phyloP scores from a whole-genome alignment of 2,329 filamentous ascomycete species.

The Fusarium sp. region DNA sequence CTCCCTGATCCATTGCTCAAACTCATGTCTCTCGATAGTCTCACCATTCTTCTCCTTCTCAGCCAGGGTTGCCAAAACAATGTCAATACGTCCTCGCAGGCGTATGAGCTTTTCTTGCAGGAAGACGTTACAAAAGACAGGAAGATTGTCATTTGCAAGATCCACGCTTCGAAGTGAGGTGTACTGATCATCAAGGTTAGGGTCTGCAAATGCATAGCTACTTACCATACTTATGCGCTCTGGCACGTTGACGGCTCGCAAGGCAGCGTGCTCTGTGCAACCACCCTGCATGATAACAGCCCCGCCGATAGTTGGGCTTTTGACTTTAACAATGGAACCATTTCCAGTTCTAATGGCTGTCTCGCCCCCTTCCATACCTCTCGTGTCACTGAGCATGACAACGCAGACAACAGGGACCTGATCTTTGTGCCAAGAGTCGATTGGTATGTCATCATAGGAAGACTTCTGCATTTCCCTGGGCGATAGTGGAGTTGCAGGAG shows the following conservation, averaged over 20 bases:
- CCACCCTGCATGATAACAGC: slow-evolving; percentile 21
- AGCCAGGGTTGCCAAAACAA: neutral
- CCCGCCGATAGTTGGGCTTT: slow-evolving; percentile 9
- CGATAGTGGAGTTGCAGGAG: slow-evolving; percentile 38
- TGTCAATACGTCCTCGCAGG: neutral
- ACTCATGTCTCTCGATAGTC: neutral
- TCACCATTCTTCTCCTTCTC: neutral
- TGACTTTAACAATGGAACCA: slow-evolving; percentile 9
- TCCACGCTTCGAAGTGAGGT: slow-evolving; percentile 14
- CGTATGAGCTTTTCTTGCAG: neutral
- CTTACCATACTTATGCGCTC: slow-evolving; percentile 18
- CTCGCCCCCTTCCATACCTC: slow-evolving; percentile 28
- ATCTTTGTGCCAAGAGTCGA: slow-evolving; percentile 31
- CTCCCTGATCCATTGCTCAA: slow-evolving; percentile 17
- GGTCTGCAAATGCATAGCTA: slow-evolving; percentile 14
- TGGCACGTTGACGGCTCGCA: slow-evolving; percentile 4
- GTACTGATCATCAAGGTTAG: slow-evolving; percentile 10
- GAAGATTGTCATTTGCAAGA: neutral
- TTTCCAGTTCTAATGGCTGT: slow-evolving; percentile 16
- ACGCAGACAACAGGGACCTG: slow-evolving; percentile 24
- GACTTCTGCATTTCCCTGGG: slow-evolving; percentile 1
- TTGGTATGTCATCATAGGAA: neutral
- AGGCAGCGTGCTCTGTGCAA: slow-evolving; percentile 12
- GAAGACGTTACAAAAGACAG: neutral
- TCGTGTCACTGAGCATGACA: slow-evolving; percentile 31